Evolutionary conservation across 768 basidiomycete genomes (phyloP).

Genomic region (Suillus subalutaceus): DNA sequence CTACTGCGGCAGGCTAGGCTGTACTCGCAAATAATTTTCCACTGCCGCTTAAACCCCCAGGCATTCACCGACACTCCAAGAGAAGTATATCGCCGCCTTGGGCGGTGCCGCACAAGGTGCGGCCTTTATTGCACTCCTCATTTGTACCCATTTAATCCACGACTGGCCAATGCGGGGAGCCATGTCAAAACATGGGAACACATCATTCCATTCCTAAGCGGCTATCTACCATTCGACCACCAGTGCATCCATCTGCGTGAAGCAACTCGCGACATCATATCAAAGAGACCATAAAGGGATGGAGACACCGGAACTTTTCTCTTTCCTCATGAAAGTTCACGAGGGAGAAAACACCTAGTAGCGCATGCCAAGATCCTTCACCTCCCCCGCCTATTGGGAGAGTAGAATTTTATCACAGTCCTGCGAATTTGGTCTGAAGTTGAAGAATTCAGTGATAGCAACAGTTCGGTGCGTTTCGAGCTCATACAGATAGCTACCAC

Average conservation of each 20-base stretch:
- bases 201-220: not conserved
- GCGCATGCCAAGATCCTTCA: not conserved
- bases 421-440: constrained; percentile 75
- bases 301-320: not conserved
- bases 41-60: not conserved
- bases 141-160: not conserved
- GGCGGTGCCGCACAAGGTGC: not conserved
- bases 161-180: not conserved
- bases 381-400: not conserved
- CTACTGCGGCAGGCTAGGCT: not conserved
- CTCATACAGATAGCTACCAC: constrained; percentile 63
- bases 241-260: not conserved
- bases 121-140: not conserved
- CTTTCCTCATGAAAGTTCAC: not conserved
- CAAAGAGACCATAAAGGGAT: not conserved
- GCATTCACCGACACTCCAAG: not conserved
- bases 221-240: not conserved
- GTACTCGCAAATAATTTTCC: not conserved
- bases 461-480: constrained; percentile 66
- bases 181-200: not conserved
- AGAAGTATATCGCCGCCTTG: not conserved
- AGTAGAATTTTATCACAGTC: constrained; percentile 49
- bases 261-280: not conserved
- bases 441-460: constrained; percentile 76
- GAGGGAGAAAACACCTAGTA: not conserved